Percentiles rank a stretch among this genome's conserved stretches.
Conservation (phyloP, 2,329 filamentous ascomycete species). For the Sarocladiaceae sp. region DNA sequence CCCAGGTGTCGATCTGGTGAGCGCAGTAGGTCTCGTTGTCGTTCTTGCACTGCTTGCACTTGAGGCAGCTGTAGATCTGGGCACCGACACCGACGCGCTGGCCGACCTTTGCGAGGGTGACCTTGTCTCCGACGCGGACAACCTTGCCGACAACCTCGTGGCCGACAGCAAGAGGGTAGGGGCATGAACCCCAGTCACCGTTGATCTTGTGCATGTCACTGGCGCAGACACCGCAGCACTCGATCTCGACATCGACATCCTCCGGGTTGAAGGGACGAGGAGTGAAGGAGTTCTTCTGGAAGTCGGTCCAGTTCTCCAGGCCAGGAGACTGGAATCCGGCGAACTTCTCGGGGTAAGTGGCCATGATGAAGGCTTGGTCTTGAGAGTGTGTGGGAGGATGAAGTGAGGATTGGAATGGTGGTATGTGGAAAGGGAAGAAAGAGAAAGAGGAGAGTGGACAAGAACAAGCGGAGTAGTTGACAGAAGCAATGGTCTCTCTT, state of each 20-base stretch:
- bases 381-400: neutral
- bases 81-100: constrained; percentile 55
- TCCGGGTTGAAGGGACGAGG: constrained; percentile 82
- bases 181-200: constrained; percentile 60
- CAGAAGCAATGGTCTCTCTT: neutral
- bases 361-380: constrained; percentile 13
- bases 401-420: neutral
- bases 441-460: constrained; percentile 3
- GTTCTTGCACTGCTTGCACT: constrained; percentile 32
- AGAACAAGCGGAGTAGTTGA: neutral
- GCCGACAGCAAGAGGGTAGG: constrained; percentile 60
- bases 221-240: constrained; percentile 71
- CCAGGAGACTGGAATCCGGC: constrained; percentile 54
- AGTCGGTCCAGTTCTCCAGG: constrained; percentile 49
- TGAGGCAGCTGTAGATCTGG: constrained; percentile 47
- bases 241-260: constrained; percentile 83
- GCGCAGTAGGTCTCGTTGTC: constrained; percentile 35
- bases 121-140: constrained; percentile 53
- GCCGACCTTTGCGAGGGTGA: constrained; percentile 44
- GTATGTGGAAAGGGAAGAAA: neutral
- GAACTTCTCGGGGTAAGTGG: constrained; percentile 52
- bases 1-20: constrained; percentile 41
- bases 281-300: constrained; percentile 68
- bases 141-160: constrained; percentile 69
- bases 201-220: constrained; percentile 66